Evolutionary conservation across 2,329 filamentous ascomycete genomes (phyloP), one percentile per base, ranked within the genome.

Genomic region (Zymoseptoria ardabiliae): DNA sequence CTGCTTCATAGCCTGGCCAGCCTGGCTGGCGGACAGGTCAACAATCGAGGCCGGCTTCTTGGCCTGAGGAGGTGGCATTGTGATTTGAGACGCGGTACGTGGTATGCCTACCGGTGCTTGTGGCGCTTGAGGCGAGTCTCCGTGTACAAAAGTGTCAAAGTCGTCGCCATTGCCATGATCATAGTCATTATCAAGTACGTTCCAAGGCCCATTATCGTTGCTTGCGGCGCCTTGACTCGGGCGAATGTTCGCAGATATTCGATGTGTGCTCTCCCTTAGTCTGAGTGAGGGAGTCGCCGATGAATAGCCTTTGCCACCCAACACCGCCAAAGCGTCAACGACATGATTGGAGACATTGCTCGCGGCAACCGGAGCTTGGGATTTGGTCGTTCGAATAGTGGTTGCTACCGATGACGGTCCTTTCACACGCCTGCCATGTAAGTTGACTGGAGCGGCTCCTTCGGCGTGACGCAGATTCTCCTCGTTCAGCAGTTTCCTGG

Each of bases 11-110:
- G 21, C 21, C 50, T 23, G 28, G 5, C 54, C 50, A 20, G 17
- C n/a, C 4, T 25, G 41, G 17, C 21, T 17, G 19, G 20, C 28
- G 5, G 28, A 25, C 10, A 21, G 17, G 20, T 45, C 17, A 1
- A 41, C 52, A 22, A 7, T 28, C 13, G 19, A 8, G 13, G 45
- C 41, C 8, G 48, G 21, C 45, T 56, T 60, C 20, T 54, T 56
- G 3, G 54, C 48, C 50, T 28, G 25, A 28, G 65, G 66, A 20
- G 65, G 66, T 6, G 66, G 66, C 66, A 68, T 68, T 2, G 59
- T 61, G 13, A 58, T n/a, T 50, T 68, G 66, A 13, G 65, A 68
- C 17, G 60, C 59, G 10, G 65, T 65, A 19, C 53, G 63, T n/a
- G 56, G 20, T 25, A 54, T 5, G 52, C 11, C 25, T 8, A 28